Base-by-base conservation (phyloP, 78 protist genomes). In the Creolimax fragrantissima region DNA sequence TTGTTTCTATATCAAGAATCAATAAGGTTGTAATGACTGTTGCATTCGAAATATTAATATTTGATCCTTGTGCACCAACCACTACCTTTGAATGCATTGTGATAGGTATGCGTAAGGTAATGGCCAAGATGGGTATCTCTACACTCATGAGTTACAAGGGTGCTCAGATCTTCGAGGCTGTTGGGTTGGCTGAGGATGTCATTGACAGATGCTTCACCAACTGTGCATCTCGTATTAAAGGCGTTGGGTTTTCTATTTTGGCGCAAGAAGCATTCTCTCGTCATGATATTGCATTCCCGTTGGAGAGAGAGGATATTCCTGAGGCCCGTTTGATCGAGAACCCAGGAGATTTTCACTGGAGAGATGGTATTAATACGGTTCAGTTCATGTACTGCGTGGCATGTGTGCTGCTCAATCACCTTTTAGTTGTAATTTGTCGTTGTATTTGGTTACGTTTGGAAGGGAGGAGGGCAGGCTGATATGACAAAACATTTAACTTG, bases 51-150 rank as follows among this genome's bases (percentile, higher is more conserved):
- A n/a, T n/a, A n/a, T n/a, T n/a, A n/a, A n/a, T n/a, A n/a, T n/a
- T n/a, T n/a, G n/a, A n/a, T n/a, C n/a, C n/a, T n/a, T n/a, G n/a
- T n/a, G n/a, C n/a, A n/a, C n/a, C n/a, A n/a, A n/a, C n/a, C n/a
- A n/a, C n/a, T n/a, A n/a, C n/a, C n/a, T n/a, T n/a, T n/a, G n/a
- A n/a, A n/a, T n/a, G n/a, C n/a, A n/a, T n/a, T n/a, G n/a, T n/a
- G 74, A 58, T 58, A 58, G 74, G 74, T 94, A n/a, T 89, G 42
- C 44, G 89, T 89, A 94, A 95, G 91, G 93, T 94, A 67, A 94
- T 97, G 93, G 93, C 97, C 81, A 97, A 97, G 96, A 97, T 96
- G 93, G 98, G 98, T 35, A 96, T 97, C 95, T 94, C 96, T 84
- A 94, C 95, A 35, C 95, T 97, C 42, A 42, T 93, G 83, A 43